Evolutionary conservation across 306 rosid species (phyloP), one percentile per base, ranked within the genome.

Genomic region (Begonia peltatifolia): DNA sequence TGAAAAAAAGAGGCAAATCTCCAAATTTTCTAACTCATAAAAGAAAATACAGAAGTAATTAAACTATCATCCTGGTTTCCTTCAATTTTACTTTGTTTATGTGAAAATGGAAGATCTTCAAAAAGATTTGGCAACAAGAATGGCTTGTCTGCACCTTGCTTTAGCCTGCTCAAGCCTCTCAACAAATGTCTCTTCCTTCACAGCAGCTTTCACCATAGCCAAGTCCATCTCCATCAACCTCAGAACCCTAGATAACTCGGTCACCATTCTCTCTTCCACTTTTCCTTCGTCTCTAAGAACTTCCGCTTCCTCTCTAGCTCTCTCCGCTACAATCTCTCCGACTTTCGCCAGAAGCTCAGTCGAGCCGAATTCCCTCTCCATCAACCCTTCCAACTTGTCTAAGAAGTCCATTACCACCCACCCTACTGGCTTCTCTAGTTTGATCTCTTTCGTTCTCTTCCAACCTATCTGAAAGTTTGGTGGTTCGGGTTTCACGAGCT

Each of bases 141-240:
- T 84, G 54, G 97, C 95, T 76, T 89, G 97, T 79, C 97, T 84
- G 76, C 97, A 89, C 74, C 97, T 69, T 11, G 89, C 89, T 71
- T 78, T 84, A 14, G 97, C 97, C 59, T 76, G 84, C 57, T 66
- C 66, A 56, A 89, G 84, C 63, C 97, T 83, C 72, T 82, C 81
- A 18, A 23, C 41, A 63, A 82, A 47, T 0, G 97, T 89, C 35
- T 89, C 97, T 10, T 84, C 97, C 79, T 89, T 84, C 3, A 68
- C 87, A 0, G 97, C 71, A 51, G 83, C 95, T 55, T 84, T 89
- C 0, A 89, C 87, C 95, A 89, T 84, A 0, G 80, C 93, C 78
- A 89, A 68, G 61, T 84, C 95, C 97, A 89, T 89, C 50, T 89
- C 97, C 84, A 84, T 68, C 56, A 84, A 54, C 71, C 63, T 89